These are phyloP conservation scores for Taxillus chinensis DNA, from an alignment of 164 flowering plant genomes.

Conservation along the genomic window DNA sequence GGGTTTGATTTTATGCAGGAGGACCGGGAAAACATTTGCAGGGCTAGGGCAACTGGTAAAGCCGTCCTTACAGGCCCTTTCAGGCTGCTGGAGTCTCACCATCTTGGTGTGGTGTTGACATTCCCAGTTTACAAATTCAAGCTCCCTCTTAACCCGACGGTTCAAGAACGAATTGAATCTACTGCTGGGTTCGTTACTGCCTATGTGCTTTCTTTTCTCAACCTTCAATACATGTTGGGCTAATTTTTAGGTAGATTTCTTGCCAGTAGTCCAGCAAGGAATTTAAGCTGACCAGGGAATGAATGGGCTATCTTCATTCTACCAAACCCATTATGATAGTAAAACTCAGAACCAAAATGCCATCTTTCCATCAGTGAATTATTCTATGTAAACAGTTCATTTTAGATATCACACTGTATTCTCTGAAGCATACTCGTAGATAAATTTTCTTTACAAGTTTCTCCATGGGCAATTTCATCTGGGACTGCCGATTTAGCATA, in stretches of 20 bases:
- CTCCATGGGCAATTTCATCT: not conserved
- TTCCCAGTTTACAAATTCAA: conserved; percentile 75
- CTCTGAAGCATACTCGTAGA: not conserved
- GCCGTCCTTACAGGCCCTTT: conserved; percentile 90
- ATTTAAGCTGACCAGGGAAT: too few species aligned
- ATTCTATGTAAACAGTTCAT: not conserved
- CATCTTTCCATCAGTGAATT: not conserved
- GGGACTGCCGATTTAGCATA: too few species aligned
- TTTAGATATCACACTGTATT: not conserved
- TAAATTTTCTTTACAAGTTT: not conserved
- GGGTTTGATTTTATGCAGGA: conserved; percentile 38
- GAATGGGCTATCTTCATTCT: too few species aligned
- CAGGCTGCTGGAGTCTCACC: conserved; percentile 71
- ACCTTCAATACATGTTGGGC: too few species aligned
- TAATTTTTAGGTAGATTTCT: too few species aligned
- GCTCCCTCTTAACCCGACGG: conserved; percentile 56
- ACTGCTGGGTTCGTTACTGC: conserved; percentile 67
- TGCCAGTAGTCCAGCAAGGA: too few species aligned
- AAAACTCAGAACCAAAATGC: too few species aligned
- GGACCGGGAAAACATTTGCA: conserved; percentile 79
- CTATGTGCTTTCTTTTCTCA: not conserved
- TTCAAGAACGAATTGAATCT: conserved; percentile 55
- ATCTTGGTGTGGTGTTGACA: conserved; percentile 95
- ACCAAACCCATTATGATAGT: too few species aligned
- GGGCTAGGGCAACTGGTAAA: conserved; percentile 87